phyloP scores from a whole-genome alignment of 2,329 filamentous ascomycete species.

The Neophaeococcomyces mojaviensis region DNA sequence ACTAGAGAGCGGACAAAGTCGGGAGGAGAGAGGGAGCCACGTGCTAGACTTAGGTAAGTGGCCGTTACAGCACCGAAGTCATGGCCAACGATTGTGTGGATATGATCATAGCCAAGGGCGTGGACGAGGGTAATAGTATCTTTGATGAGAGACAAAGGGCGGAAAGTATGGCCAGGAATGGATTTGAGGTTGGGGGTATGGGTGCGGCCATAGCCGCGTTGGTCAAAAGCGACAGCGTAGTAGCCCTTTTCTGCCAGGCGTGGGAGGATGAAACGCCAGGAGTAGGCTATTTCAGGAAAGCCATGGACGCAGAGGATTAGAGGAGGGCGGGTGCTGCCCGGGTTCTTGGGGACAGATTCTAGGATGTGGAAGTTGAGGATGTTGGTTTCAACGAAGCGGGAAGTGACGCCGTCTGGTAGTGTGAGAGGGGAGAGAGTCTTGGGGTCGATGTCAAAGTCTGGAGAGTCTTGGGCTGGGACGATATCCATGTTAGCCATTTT shows the following conservation, averaged over 20 bases:
- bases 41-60: conserved; percentile 51
- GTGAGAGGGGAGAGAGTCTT: conserved; percentile 38
- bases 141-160: conserved; percentile 51
- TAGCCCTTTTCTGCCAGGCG: conserved; percentile 53
- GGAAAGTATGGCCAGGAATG: conserved; percentile 36
- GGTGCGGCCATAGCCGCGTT: conserved; percentile 61
- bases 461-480: conserved; percentile 5
- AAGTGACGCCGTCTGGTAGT: conserved; percentile 49
- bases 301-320: conserved; percentile 33
- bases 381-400: conserved; percentile 51
- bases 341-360: conserved; percentile 16
- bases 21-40: conserved; percentile 34
- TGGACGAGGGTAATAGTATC: conserved; percentile 56
- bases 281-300: conserved; percentile 62
- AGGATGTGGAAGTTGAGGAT: conserved; percentile 52
- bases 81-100: conserved; percentile 56
- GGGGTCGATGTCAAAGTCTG: conserved; percentile 11
- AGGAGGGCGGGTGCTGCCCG: conserved; percentile 13
- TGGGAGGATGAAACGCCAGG: conserved; percentile 59
- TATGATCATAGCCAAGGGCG: conserved; percentile 52
- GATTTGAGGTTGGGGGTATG: conserved; percentile 44
- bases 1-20: conserved; percentile 58
- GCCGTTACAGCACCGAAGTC: conserved; percentile 59
- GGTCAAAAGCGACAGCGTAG: conserved; percentile 60
- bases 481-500: conserved; percentile 1